Evolutionary conservation across 805 yeast species (phyloP).

Genomic region (Yarrowia phangngaensis): DNA sequence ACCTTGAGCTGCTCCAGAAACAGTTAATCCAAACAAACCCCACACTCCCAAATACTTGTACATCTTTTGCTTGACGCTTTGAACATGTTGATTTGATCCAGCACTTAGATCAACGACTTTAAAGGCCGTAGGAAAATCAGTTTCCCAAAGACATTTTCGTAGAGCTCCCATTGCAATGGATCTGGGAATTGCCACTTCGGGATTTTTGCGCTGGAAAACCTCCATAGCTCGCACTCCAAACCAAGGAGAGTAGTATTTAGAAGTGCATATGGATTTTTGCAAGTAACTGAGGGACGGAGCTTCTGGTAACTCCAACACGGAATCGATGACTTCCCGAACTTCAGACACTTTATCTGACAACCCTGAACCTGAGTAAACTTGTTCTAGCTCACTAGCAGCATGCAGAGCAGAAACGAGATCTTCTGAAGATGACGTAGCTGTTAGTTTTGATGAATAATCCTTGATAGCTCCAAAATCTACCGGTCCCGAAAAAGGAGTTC

Average conservation of each 20-base stretch:
- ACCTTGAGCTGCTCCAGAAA: constrained; percentile 8
- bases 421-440: not conserved
- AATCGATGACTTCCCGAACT: constrained; percentile 12
- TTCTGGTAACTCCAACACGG: not conserved
- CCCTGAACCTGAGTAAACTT: not conserved
- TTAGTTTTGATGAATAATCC: not conserved
- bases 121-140: constrained; percentile 14
- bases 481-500: constrained; percentile 13
- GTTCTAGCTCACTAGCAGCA: constrained; percentile 15
- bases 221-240: constrained; percentile 22
- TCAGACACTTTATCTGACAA: not conserved
- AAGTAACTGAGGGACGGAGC: not conserved
- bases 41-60: constrained; percentile 3
- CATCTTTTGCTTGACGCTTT: constrained; percentile 7
- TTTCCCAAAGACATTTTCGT: constrained; percentile 2
- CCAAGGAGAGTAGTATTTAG: constrained; percentile 6
- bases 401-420: constrained; percentile 15
- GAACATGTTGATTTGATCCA: constrained; percentile 1
- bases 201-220: constrained; percentile 4
- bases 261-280: constrained; percentile 1
- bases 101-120: constrained; percentile 7
- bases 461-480: constrained; percentile 9
- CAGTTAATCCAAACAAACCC: constrained; percentile 8
- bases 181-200: constrained; percentile 1
- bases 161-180: constrained; percentile 4